Evolutionary conservation across 2,329 filamentous ascomycete genomes (phyloP), one percentile per base, ranked within the genome.

Genomic region (Dothideomycetes sp.): DNA sequence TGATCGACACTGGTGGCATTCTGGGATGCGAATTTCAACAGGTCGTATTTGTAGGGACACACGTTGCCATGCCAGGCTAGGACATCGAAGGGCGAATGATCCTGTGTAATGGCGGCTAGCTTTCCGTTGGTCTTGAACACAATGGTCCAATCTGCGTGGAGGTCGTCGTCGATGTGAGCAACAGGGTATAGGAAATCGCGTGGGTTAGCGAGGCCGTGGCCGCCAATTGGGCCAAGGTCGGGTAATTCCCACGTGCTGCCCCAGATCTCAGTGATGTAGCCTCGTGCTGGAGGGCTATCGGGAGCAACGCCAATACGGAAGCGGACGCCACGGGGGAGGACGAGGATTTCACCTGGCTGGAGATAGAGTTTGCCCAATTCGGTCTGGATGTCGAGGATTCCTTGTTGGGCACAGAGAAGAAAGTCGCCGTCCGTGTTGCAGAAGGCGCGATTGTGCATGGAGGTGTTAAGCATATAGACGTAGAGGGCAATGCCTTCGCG

Each of bases 401-500:
- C 59, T 8, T 55, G 52, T 33, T 62, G 59, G 3, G 51, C 53
- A 22, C 52, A 55, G 38, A 62, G 56, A 16, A 60, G 52, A 37
- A 60, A 60, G 45, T 62, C 59, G 19, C 59, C 59, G 34, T 62
- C 59, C 3, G 58, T 55, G 48, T 68, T 71, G 48, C 60, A 63
- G 45, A 69, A 70, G 0, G 67, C 64, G 27, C 62, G 55, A 4
- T 57, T 54, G 3, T 55, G 52, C 69, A 73, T 72, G 36, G 54
- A 62, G 1, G 53, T 50, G 45, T 69, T 70, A 47, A 66, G 60
- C 44, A 60, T 58, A 49, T 70, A 73, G 24, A 70, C 58, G 47
- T 71, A 68, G 1, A 67, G 54, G 3, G 68, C 68, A 16, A 72
- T 52, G 5, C 69, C 69, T 40, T 72, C 66, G 40, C 60, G 57